Base-by-base conservation (phyloP, 305 asterid species). In the Euphrasia arctica region DNA sequence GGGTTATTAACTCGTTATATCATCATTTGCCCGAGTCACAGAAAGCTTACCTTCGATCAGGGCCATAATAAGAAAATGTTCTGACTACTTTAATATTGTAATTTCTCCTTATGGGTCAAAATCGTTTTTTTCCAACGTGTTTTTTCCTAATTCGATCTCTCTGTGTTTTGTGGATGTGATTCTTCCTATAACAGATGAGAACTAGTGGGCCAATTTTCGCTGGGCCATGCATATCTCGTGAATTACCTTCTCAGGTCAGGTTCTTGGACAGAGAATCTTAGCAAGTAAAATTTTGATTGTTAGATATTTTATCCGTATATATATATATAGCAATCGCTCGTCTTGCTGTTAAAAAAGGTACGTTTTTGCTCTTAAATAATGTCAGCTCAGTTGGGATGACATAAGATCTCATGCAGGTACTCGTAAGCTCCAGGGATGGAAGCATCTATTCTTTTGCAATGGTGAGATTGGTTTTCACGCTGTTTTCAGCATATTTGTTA, bases 191-290 rank as follows among this genome's bases (percentile, higher is more conserved):
- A 76, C 79, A 87, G 91, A 88, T 70, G 75, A 80, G 74, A 74
- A 85, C 95, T 55, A 84, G 85, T 55, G 98, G 96, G 66, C 98
- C 98, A 66, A 78, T 89, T 67, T 91, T 91, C 64, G 90, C 92
- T 73, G 98, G 96, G 79, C 94, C 95, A 59, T 78, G 95, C 84
- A 74, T 75, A 62, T 76, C 96, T 68, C 78, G 29, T 50, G 74
- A 78, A 32, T 75, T 89, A 74, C 81, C 91, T 67, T 83, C 83
- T 31, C 92, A 91, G 94, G 97, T 90, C 54, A 74, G 65, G 14
- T 54, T 70, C 52, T 75, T 61, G n/a, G 56, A 66, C 63, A 55
- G 69, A 54, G 5, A 64, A 28, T 58, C n/a, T n/a, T 5, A 45
- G 48, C 55, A 5, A 15, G n/a, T 54, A 49, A 29, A 34, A 13